phyloP scores from a whole-genome alignment of 2,329 filamentous ascomycete species.

The Elsinoe australis region DNA sequence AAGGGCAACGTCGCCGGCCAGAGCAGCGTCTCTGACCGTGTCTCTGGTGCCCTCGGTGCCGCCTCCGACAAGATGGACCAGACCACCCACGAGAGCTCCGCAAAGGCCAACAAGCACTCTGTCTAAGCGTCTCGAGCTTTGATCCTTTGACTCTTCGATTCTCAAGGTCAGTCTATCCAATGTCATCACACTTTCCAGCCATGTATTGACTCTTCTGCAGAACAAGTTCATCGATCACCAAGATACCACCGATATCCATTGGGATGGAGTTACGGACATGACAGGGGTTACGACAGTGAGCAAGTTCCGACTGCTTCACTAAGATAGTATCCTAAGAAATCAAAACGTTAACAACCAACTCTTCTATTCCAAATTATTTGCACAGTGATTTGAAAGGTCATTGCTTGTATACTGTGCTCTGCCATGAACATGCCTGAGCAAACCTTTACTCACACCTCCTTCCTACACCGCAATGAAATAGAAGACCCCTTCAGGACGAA shows the following conservation, averaged over 20 bases:
- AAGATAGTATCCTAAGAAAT: constrained; percentile 14
- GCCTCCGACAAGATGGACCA: constrained; percentile 47
- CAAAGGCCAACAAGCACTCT: constrained; percentile 43
- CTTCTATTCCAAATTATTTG: too few relatives aligned
- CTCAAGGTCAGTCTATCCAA: neutral
- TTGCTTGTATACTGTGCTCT: too few relatives aligned
- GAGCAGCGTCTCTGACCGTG: constrained; percentile 47
- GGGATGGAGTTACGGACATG: constrained; percentile 6
- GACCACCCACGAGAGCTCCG: constrained; percentile 43
- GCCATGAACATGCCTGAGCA: too few relatives aligned
- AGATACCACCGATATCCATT: neutral
- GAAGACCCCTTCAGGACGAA: too few relatives aligned
- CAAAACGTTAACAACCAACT: constrained; percentile 10
- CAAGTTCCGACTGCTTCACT: constrained; percentile 5
- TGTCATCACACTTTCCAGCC: neutral
- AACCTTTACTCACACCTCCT: too few relatives aligned
- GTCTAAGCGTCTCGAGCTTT: constrained; percentile 25
- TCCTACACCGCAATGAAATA: too few relatives aligned
- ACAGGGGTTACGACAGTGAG: constrained; percentile 6
- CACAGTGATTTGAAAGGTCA: too few relatives aligned
- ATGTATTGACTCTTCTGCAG: neutral
- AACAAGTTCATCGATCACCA: constrained; percentile 9
- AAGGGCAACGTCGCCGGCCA: constrained; percentile 53
- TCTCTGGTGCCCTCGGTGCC: constrained; percentile 46
- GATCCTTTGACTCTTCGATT: constrained; percentile 1